These are phyloP conservation scores for Chytriomyces sp. DNA, from an alignment of 192 early-diverging fungal genomes.

Conservation along the genomic window DNA sequence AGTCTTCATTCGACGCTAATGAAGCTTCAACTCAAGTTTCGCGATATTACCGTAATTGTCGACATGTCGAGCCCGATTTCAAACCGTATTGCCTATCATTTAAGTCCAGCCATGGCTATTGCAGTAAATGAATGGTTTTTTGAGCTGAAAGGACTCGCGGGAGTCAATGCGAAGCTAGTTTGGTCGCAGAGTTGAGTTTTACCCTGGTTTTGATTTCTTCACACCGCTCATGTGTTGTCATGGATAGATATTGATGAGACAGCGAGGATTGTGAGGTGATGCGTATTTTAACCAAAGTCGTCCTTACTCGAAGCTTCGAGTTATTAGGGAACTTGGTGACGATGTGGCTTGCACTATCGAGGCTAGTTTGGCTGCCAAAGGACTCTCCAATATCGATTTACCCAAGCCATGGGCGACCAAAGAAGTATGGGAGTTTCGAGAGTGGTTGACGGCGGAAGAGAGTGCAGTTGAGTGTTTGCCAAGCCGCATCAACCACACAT, in stretches of 20 bases:
- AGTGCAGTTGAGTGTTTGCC: slow-evolving; percentile 7
- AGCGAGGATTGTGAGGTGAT: slow-evolving; percentile 34
- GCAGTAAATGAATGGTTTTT: background rate
- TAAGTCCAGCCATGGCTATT: slow-evolving; percentile 16
- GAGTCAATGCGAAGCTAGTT: background rate
- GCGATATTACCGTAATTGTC: background rate
- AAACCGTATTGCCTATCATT: slow-evolving; percentile 13
- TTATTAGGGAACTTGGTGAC: slow-evolving; percentile 13
- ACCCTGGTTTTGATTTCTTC: background rate
- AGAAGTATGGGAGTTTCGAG: slow-evolving; percentile 20
- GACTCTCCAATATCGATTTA: slow-evolving; percentile 1
- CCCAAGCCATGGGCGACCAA: slow-evolving; percentile 28
- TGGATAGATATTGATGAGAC: slow-evolving; percentile 16
- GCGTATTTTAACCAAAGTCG: too few species aligned
- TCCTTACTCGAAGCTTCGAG: too few species aligned
- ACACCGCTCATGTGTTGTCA: too few species aligned
- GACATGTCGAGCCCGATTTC: slow-evolving; percentile 2
- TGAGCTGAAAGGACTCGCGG: background rate
- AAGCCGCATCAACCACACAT: background rate
- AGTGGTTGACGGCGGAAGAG: slow-evolving; percentile 26
- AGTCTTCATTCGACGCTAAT: slow-evolving; percentile 1
- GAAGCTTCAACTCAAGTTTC: slow-evolving; percentile 8
- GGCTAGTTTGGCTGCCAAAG: background rate
- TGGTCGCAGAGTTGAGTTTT: slow-evolving; percentile 19
- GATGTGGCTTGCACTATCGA: background rate